A percentile compares a stretch with the other conserved stretches of the same genome.
Conservation (phyloP, 2,329 filamentous ascomycete species). For the Thelonectria olida region DNA sequence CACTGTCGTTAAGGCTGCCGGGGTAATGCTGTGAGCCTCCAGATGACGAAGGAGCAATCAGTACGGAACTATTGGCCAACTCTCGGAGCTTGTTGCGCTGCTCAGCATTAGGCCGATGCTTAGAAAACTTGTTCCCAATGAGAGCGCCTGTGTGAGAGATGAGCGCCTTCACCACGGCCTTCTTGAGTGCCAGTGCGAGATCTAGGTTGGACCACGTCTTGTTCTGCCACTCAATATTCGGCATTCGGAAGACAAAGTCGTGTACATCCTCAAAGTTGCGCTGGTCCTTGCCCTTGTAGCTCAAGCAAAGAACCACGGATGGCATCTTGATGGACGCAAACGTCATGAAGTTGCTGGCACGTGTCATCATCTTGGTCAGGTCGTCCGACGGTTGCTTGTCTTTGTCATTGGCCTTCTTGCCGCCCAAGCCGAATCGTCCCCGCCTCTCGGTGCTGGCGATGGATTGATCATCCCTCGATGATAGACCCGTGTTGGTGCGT, state of each 20-base stretch:
- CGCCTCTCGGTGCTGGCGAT: constrained; percentile 54
- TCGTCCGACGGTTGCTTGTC: constrained; percentile 82
- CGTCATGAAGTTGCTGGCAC: constrained; percentile 97
- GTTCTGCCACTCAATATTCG: constrained; percentile 94
- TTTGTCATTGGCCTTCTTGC: constrained; percentile 54
- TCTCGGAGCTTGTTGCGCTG: constrained; percentile 84
- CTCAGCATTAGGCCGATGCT: constrained; percentile 82
- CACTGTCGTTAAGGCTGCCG: constrained; percentile 60
- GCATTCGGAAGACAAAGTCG: constrained; percentile 95
- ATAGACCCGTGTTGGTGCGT: constrained; percentile 57
- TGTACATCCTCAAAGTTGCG: constrained; percentile 97
- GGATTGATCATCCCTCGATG: constrained; percentile 51
- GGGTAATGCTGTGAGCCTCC: constrained; percentile 48
- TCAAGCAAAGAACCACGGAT: constrained; percentile 92
- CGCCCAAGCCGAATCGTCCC: constrained; percentile 64
- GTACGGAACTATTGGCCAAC: constrained; percentile 79
- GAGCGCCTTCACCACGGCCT: constrained; percentile 90
- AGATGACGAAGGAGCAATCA: constrained; percentile 61
- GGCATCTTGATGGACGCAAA: constrained; percentile 95
- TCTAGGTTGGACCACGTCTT: constrained; percentile 99
- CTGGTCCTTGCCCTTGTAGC: constrained; percentile 95
- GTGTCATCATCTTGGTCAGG: constrained; percentile 93
- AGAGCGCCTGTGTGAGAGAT: constrained; percentile 97
- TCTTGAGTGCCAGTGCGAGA: constrained; percentile 90
- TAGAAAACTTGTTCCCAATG: constrained; percentile 95